A percentile compares a stretch with the other conserved stretches of the same genome.
These are phyloP conservation scores for Monilinia fructicola DNA, from an alignment of 2,329 filamentous ascomycete species.

Conservation along the genomic window DNA sequence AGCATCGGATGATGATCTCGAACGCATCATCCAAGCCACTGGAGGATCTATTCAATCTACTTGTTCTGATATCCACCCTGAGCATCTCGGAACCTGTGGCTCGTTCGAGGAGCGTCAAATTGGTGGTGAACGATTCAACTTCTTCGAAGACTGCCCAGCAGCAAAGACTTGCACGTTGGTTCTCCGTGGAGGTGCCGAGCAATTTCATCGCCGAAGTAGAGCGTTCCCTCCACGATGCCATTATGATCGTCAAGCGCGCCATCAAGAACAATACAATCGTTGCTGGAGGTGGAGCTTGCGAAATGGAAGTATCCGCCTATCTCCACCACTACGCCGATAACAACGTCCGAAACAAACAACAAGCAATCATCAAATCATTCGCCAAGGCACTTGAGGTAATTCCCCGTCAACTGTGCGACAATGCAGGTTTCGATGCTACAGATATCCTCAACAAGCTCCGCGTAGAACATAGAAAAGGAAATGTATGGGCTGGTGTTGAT, in stretches of 20 bases:
- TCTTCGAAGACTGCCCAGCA: constrained; percentile 93
- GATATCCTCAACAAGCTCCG: constrained; percentile 96
- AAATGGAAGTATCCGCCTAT: constrained; percentile 97
- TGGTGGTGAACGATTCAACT: constrained; percentile 95
- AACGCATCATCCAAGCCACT: constrained; percentile 92
- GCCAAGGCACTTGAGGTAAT: constrained; percentile 97
- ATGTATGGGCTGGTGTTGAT: constrained; percentile 93
- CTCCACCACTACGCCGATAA: constrained; percentile 90
- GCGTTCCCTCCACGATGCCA: constrained; percentile 94
- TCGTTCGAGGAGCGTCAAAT: constrained; percentile 95
- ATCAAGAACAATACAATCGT: constrained; percentile 95
- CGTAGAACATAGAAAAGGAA: constrained; percentile 92
- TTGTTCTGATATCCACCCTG: constrained; percentile 87
- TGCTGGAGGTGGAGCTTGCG: constrained; percentile 86
- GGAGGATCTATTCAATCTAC: constrained; percentile 92
- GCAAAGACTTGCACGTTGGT: constrained; percentile 97
- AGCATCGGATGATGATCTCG: constrained; percentile 84
- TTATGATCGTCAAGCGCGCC: constrained; percentile 99
- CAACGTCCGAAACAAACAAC: constrained; percentile 92
- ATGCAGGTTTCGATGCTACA: constrained; percentile 96
- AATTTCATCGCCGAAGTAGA: constrained; percentile 99
- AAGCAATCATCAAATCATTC: constrained; percentile 95
- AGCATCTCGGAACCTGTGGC: constrained; percentile 89
- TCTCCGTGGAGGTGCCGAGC: constrained; percentile 92
- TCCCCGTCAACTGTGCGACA: constrained; percentile 95